Evolutionary conservation across 106 monocot genomes (phyloP).

Genomic region (Posidonia australis): DNA sequence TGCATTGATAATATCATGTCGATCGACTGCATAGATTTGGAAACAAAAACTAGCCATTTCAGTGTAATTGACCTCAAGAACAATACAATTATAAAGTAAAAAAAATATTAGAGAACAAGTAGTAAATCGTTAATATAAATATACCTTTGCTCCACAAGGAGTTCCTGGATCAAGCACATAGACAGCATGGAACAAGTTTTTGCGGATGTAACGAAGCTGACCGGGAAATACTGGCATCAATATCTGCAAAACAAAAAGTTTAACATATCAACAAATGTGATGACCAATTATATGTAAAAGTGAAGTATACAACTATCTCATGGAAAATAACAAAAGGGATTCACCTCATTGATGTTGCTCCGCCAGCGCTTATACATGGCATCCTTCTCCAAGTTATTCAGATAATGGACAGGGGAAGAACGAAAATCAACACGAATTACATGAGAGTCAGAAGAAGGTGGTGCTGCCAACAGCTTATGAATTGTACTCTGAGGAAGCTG

Average conservation of each 20-base stretch:
- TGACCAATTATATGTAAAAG: neutral
- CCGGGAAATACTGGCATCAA: conserved; percentile 96
- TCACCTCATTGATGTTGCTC: conserved; percentile 89
- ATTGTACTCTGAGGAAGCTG: conserved; percentile 74
- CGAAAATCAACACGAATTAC: conserved; percentile 87
- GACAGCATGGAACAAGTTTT: conserved; percentile 92
- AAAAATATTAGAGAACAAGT: neutral
- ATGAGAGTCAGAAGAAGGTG: conserved; percentile 60
- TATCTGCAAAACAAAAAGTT: conserved; percentile 36
- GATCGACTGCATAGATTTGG: conserved; percentile 40
- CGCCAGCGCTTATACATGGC: conserved; percentile 79
- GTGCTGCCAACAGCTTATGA: conserved; percentile 64
- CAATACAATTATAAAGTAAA: conserved; percentile 2
- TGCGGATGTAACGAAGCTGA: conserved; percentile 91
- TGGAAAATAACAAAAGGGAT: conserved; percentile 5
- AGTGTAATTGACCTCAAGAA: neutral
- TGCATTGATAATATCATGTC: conserved; percentile 68
- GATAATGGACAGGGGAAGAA: conserved; percentile 71
- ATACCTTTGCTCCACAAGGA: conserved; percentile 68
- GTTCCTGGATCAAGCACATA: conserved; percentile 90
- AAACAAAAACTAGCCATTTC: neutral
- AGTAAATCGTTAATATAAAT: conserved; percentile 7
- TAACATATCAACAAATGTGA: neutral
- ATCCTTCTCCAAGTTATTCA: conserved; percentile 96
- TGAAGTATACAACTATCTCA: neutral